These are phyloP conservation scores for Ogataea saltuana DNA, from an alignment of 805 yeast genomes.

Conservation along the genomic window DNA sequence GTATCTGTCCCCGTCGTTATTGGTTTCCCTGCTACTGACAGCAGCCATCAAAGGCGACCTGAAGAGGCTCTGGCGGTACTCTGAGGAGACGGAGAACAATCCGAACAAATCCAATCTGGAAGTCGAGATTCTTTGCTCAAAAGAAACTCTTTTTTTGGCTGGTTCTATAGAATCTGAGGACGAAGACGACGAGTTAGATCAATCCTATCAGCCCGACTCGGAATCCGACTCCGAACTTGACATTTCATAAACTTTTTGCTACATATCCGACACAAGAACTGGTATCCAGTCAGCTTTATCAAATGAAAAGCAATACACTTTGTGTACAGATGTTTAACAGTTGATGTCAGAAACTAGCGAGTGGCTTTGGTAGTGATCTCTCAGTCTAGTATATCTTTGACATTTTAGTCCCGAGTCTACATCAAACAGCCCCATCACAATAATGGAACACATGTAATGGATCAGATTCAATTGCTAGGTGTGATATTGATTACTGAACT, in stretches of 20 bases:
- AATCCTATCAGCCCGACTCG: conserved; percentile 19
- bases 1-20: conserved; percentile 55
- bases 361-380: too few species aligned
- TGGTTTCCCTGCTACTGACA: conserved; percentile 34
- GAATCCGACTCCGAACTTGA: conserved; percentile 8
- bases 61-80: conserved; percentile 40
- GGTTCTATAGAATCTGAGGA: conserved; percentile 26
- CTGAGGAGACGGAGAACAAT: conserved; percentile 29
- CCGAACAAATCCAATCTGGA: conserved; percentile 13
- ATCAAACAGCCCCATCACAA: too few species aligned
- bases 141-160: conserved; percentile 27
- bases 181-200: conserved; percentile 28
- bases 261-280: too few species aligned
- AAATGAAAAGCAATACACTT: too few species aligned
- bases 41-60: conserved; percentile 47
- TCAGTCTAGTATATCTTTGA: too few species aligned
- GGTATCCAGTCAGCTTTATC: too few species aligned
- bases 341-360: too few species aligned
- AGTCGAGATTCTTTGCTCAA: conserved; percentile 24
- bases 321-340: too few species aligned
- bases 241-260: background rate
- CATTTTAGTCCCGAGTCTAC: too few species aligned
- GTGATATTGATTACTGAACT: too few species aligned
- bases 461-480: too few species aligned
- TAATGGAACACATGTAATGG: too few species aligned